Evolutionary conservation across 495 filamentous ascomycete genomes (phyloP).

Genomic region (Aspergillus nanangensis): DNA sequence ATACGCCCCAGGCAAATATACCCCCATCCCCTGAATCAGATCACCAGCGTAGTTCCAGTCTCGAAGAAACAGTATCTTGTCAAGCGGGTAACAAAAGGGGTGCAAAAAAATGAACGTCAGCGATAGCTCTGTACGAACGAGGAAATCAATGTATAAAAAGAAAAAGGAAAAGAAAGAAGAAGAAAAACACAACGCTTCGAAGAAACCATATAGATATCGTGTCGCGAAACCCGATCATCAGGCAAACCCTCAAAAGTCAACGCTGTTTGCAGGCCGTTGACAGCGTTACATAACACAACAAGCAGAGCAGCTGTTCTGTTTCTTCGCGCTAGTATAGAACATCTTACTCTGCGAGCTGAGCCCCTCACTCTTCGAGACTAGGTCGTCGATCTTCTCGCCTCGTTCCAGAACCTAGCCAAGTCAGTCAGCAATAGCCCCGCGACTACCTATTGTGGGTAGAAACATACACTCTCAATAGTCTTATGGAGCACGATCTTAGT

Average conservation of each 20-base stretch:
- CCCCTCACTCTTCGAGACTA: conserved; percentile 85
- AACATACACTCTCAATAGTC: conserved; percentile 46
- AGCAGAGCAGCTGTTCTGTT: conserved; percentile 22
- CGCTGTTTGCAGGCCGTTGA: too few species aligned
- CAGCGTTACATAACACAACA: too few species aligned
- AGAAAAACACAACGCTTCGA: not conserved
- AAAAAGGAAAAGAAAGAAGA: not conserved
- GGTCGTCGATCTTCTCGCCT: conserved; percentile 80
- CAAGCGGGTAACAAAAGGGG: too few species aligned
- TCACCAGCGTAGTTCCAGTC: too few species aligned
- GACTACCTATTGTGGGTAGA: not conserved
- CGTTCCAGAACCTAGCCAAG: conserved; percentile 63
- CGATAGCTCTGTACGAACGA: too few species aligned
- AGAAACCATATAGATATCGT: too few species aligned
- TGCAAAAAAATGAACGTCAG: not conserved
- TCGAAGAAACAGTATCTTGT: too few species aligned
- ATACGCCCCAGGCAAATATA: too few species aligned
- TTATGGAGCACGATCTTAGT: conserved; percentile 97
- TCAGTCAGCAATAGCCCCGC: not conserved
- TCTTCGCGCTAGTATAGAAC: conserved; percentile 67
- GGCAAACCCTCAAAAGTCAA: too few species aligned
- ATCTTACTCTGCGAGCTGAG: conserved; percentile 88
- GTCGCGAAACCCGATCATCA: too few species aligned
- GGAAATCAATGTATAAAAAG: not conserved
- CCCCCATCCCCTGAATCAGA: too few species aligned